Conservation (phyloP, 2,329 filamentous ascomycete species). For the Macrophomina tecta region DNA sequence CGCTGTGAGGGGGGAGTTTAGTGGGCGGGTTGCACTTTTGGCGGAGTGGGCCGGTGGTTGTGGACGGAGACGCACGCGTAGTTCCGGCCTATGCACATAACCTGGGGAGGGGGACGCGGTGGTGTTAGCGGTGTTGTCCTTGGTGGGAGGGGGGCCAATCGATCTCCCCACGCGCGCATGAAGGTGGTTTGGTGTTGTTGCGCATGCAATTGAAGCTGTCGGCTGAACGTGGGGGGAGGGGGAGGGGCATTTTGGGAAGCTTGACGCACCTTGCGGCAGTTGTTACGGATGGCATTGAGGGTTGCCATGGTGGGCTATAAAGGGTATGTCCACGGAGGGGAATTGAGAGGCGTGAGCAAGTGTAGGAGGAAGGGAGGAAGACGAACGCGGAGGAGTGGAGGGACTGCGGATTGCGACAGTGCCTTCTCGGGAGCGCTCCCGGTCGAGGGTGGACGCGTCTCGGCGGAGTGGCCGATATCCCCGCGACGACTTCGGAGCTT, state of each 20-base stretch:
- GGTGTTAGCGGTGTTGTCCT: background rate
- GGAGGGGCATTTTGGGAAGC: background rate
- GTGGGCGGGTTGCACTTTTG: background rate
- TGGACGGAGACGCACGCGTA: constrained; percentile 73
- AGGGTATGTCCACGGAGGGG: background rate
- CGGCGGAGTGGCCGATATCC: background rate
- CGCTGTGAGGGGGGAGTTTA: constrained; percentile 57
- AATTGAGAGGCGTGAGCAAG: background rate
- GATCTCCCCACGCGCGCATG: background rate
- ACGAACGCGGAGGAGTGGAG: background rate
- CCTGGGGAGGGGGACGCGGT: constrained; percentile 50
- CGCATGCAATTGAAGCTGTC: no score
- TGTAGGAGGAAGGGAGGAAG: background rate
- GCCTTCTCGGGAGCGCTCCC: background rate
- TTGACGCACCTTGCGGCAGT: constrained; percentile 54
- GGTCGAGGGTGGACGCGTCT: background rate
- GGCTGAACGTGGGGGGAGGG: background rate
- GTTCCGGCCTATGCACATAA: constrained; percentile 94
- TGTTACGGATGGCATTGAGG: constrained; percentile 47
- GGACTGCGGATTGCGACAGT: background rate
- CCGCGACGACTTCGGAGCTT: constrained; percentile 5
- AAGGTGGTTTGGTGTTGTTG: background rate
- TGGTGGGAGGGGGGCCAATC: background rate
- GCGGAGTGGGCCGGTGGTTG: constrained; percentile 9
- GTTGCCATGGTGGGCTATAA: constrained; percentile 37